Percentiles rank a stretch among this genome's conserved stretches.
phyloP scores from a whole-genome alignment of 805 yeast species.

The Myxozyma neglecta region DNA sequence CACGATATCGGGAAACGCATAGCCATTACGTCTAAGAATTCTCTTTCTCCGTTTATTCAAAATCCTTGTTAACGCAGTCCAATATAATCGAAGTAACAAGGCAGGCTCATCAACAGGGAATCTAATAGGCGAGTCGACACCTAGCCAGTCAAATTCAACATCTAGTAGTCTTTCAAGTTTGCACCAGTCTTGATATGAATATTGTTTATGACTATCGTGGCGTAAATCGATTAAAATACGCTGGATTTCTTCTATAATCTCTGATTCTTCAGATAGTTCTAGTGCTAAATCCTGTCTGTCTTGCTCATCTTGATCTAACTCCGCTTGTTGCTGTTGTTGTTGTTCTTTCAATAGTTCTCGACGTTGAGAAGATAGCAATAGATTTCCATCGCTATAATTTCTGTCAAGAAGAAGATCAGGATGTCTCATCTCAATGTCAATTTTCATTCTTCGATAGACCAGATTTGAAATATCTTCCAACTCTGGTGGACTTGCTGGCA shows the following conservation, averaged over 20 bases:
- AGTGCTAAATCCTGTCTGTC: not conserved
- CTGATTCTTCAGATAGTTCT: not conserved
- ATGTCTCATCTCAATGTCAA: slow-evolving; percentile 1
- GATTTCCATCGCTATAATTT: not conserved
- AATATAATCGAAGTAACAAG: slow-evolving; percentile 44
- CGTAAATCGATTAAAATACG: slow-evolving; percentile 12
- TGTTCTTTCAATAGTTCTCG: too few species aligned
- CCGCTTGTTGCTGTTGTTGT: not conserved
- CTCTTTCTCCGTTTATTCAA: not conserved
- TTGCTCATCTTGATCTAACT: not conserved
- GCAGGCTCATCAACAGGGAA: slow-evolving; percentile 70
- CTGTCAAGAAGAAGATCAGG: not conserved
- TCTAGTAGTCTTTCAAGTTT: slow-evolving; percentile 42
- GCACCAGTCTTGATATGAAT: slow-evolving; percentile 56
- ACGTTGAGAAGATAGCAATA: not conserved
- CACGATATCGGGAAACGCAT: not conserved
- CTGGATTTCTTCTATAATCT: slow-evolving; percentile 10
- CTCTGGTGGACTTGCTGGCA: not conserved
- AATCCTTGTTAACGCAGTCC: slow-evolving; percentile 10
- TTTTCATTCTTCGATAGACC: slow-evolving; percentile 6
- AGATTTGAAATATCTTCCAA: not conserved
- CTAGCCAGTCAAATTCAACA: slow-evolving; percentile 57
- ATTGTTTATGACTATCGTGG: slow-evolving; percentile 44
- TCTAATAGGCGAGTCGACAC: slow-evolving; percentile 65
- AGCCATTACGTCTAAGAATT: not conserved